Evolutionary conservation across 2,329 filamentous ascomycete species (phyloP), one percentile per base, ranked within the genome.

Genomic region (Hortaea werneckii): DNA sequence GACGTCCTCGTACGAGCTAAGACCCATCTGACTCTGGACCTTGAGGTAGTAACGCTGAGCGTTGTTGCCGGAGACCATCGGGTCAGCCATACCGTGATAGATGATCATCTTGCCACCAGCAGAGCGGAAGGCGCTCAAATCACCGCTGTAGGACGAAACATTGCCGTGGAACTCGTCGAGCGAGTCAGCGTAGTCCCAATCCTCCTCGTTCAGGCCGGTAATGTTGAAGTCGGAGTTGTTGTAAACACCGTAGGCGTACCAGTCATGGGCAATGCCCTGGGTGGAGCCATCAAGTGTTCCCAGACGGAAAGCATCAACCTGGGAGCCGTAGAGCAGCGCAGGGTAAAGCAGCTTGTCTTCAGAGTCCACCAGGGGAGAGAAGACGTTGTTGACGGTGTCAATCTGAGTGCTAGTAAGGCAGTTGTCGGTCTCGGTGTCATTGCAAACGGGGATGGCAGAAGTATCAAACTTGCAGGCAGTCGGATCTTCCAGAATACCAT

Each of bases 261-360:
- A 77, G 54, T 74, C 70, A 6, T 56, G 55, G 4, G 67, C 67
- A 50, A 71, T 72, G 2, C 55, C 50, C 52, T 72, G 74, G 1
- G 69, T 61, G 4, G 39, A 43, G 48, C 70, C 70, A 37, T 58
- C 63, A 43, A 71, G 67, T 8, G 71, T 52, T 6, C 60, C 54
- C 54, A 69, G 50, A 0, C 50, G 49, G 13, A 65, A 62, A 4
- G 67, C 67, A 6, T 61, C 50, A 6, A 67, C 51, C 51, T 74
- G 70, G 10, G 66, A 65, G 11, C 73, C 73, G 5, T 71, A 73
- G 42, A 74, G 67, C 56, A 76, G 67, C n/a, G 68, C 64, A 1
- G 74, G 73, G 54, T 71, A 77, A 11, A 75, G 64, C 1, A 76
- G 57, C 4, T 63, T 60, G 39, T 73, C 73, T 34, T 69, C 57